phyloP scores from a whole-genome alignment of 2,329 filamentous ascomycete genomes.

The Fusarium incarnatum region DNA sequence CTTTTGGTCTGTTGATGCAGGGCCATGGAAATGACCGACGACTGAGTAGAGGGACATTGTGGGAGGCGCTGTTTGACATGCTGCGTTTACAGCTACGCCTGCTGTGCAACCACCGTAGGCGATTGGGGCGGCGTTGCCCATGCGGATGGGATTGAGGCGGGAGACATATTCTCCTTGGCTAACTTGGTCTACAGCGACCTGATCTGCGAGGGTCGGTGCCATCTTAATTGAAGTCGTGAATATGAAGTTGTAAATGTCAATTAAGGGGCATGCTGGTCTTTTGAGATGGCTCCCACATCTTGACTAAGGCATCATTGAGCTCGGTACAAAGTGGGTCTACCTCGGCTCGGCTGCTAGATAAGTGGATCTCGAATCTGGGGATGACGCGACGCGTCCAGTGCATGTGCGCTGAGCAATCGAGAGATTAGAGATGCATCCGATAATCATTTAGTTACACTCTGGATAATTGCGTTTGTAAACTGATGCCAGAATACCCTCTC shows the following conservation, averaged over 20 bases:
- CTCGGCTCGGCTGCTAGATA: slow-evolving; percentile 6
- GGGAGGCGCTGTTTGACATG: slow-evolving; percentile 52
- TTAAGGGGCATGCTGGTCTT: background rate
- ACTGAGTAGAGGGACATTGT: slow-evolving; percentile 59
- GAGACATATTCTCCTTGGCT: slow-evolving; percentile 43
- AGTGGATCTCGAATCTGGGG: background rate
- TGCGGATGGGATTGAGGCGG: slow-evolving; percentile 43
- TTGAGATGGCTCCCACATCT: background rate
- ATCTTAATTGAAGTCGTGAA: background rate
- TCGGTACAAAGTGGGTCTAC: slow-evolving; percentile 10
- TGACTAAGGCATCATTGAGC: background rate
- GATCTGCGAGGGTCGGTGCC: slow-evolving; percentile 30
- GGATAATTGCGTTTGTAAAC: too few species aligned
- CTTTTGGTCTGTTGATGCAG: slow-evolving; percentile 55
- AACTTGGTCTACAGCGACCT: slow-evolving; percentile 41
- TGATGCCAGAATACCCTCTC: too few species aligned
- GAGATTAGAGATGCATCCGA: too few species aligned
- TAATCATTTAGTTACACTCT: too few species aligned
- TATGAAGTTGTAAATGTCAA: background rate
- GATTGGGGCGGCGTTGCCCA: slow-evolving; percentile 51
- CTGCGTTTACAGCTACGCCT: slow-evolving; percentile 56
- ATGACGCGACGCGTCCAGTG: background rate
- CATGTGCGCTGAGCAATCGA: background rate
- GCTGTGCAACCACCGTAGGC: slow-evolving; percentile 61
- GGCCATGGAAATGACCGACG: slow-evolving; percentile 60